phyloP scores from a whole-genome alignment of 441 rosid genomes.

The Pelargonium fulgidum region DNA sequence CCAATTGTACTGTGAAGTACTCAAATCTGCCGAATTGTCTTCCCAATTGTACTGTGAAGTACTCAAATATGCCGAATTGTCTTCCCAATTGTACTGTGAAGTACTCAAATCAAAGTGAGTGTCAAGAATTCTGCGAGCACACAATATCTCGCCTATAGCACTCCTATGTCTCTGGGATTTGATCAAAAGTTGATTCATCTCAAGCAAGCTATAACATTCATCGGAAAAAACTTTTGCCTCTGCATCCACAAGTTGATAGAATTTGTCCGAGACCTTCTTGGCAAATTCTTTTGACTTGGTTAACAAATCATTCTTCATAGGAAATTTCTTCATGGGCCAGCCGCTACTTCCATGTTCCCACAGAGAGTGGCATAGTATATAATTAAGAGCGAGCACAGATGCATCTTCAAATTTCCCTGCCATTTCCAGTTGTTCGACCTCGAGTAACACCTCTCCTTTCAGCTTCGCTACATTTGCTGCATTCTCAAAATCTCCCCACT shows the following conservation, averaged over 20 bases:
- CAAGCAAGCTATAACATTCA: background rate
- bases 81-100: constrained; percentile 13
- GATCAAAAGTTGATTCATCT: constrained; percentile 4
- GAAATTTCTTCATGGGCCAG: constrained; percentile 15
- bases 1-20: constrained; percentile 9
- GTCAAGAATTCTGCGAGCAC: constrained; percentile 9
- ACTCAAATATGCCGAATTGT: background rate
- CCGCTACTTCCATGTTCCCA: constrained; percentile 16
- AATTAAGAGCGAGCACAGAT: background rate
- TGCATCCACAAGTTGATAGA: constrained; percentile 4
- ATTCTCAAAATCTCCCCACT: constrained; percentile 10
- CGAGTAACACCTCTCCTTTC: constrained; percentile 16
- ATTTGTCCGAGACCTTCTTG: background rate
- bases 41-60: constrained; percentile 14
- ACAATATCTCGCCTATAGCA: constrained; percentile 16
- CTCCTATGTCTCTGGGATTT: constrained; percentile 14
- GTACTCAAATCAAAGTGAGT: background rate
- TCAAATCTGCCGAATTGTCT: background rate
- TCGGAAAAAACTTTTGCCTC: background rate
- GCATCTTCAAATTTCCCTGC: constrained; percentile 8
- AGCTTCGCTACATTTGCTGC: constrained; percentile 12
- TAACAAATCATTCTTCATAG: constrained; percentile 1
- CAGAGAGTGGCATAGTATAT: constrained; percentile 9
- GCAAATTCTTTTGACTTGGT: background rate
- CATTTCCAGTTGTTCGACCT: constrained; percentile 15